phyloP scores from a whole-genome alignment of 1,284 basidiomycete species.

The Tetrapyrgos nigripes region DNA sequence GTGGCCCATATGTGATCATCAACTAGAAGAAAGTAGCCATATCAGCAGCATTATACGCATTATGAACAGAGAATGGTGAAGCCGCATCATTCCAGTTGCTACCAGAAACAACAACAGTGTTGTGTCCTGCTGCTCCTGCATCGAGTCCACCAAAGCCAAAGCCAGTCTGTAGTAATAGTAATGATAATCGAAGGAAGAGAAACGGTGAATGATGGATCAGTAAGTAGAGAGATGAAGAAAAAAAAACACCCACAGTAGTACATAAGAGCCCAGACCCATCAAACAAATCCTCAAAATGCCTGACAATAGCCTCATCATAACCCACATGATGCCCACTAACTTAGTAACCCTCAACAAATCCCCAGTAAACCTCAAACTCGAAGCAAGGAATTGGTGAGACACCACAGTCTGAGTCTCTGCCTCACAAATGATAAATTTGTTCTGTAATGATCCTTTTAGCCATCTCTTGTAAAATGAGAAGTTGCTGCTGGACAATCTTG shows the following conservation, averaged over 20 bases:
- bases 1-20: too few relatives aligned
- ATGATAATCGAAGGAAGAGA: neutral
- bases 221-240: neutral
- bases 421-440: constrained; percentile 38
- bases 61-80: constrained; percentile 20
- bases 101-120: constrained; percentile 22
- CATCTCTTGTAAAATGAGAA: constrained; percentile 32
- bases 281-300: constrained; percentile 22
- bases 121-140: constrained; percentile 21
- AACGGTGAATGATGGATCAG: too few relatives aligned
- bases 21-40: constrained; percentile 10
- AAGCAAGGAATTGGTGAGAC: constrained; percentile 16
- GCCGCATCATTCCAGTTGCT: constrained; percentile 25
- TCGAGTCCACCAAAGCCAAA: constrained; percentile 24
- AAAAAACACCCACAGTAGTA: constrained; percentile 9
- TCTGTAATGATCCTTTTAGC: constrained; percentile 42
- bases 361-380: constrained; percentile 29
- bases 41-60: constrained; percentile 18
- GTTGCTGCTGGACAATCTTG: constrained; percentile 33
- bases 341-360: constrained; percentile 35
- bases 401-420: constrained; percentile 36
- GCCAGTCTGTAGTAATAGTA: constrained; percentile 7
- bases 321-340: constrained; percentile 29
- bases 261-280: constrained; percentile 20
- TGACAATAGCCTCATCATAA: constrained; percentile 23